phyloP scores from a whole-genome alignment of 2,329 filamentous ascomycete species.

The Hirsutella minnesotensis region DNA sequence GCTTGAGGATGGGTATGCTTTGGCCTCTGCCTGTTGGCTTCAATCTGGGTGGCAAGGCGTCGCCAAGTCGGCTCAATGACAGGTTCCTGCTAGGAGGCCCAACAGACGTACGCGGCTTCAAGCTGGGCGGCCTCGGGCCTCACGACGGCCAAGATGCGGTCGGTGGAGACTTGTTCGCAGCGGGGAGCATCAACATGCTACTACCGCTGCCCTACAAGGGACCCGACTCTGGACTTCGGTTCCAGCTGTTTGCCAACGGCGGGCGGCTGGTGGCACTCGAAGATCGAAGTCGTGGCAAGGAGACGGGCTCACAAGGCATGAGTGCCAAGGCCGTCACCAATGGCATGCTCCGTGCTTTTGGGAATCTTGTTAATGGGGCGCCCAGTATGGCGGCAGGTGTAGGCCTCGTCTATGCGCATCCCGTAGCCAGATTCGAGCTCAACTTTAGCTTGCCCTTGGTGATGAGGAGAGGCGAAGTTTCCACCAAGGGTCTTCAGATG shows the following conservation, averaged over 20 bases:
- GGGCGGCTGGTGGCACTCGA: conserved; percentile 72
- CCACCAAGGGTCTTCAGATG: conserved; percentile 82
- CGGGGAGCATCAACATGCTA: conserved; percentile 75
- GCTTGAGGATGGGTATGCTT: conserved; percentile 69
- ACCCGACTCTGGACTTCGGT: conserved; percentile 68
- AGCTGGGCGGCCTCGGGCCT: conserved; percentile 77
- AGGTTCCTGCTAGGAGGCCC: conserved; percentile 91
- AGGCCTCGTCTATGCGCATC: conserved; percentile 89
- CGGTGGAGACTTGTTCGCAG: conserved; percentile 85
- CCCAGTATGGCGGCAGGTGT: conserved; percentile 81
- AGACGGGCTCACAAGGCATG: conserved; percentile 21
- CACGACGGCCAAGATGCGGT: conserved; percentile 77
- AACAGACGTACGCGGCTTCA: conserved; percentile 89
- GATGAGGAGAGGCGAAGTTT: conserved; percentile 70
- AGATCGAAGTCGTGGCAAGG: conserved; percentile 37
- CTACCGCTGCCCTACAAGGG: conserved; percentile 75
- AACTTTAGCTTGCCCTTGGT: conserved; percentile 89
- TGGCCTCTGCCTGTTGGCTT: conserved; percentile 65
- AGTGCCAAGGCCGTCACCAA: conserved; percentile 33
- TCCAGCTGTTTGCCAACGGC: conserved; percentile 87
- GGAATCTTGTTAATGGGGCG: conserved; percentile 59
- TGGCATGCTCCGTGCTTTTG: conserved; percentile 49
- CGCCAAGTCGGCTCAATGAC: conserved; percentile 76
- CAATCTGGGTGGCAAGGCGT: conserved; percentile 35
- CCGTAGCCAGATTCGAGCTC: conserved; percentile 84